Percentiles rank a stretch among this genome's conserved stretches.
Conservation (phyloP, 1,284 basidiomycete genomes). For the Rhodotorula glutinis region DNA sequence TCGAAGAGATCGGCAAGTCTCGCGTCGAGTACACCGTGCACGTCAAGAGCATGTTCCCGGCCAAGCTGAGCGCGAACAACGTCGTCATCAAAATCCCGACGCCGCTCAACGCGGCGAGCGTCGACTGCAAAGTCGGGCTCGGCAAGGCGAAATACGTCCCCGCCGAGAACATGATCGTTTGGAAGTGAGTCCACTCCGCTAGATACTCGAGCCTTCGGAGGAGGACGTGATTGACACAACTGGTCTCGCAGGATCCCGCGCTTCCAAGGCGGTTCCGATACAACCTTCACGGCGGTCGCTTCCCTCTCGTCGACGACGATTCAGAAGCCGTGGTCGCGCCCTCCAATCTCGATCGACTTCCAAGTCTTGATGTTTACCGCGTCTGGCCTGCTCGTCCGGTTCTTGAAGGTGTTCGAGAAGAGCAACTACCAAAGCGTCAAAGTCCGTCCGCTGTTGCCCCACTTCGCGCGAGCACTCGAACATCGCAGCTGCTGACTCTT, state of each 20-base stretch:
- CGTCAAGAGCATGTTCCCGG: conserved; percentile 82
- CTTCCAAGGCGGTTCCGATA: conserved; percentile 88
- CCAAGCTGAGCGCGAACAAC: conserved; percentile 88
- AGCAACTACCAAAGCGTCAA: conserved; percentile 69
- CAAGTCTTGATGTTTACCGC: conserved; percentile 98
- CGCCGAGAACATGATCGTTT: conserved; percentile 89
- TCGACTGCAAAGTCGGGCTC: conserved; percentile 81
- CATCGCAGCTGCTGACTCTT: not conserved
- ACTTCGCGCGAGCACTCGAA: too few species aligned
- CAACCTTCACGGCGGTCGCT: conserved; percentile 78
- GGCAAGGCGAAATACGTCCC: conserved; percentile 98
- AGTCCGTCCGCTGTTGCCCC: conserved; percentile 5
- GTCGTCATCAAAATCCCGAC: conserved; percentile 92
- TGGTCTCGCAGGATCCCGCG: conserved; percentile 67
- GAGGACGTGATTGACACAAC: not conserved
- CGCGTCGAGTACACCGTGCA: conserved; percentile 88
- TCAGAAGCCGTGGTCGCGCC: conserved; percentile 91
- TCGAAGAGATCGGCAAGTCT: conserved; percentile 86
- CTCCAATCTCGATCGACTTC: conserved; percentile 97
- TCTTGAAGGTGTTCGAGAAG: conserved; percentile 98
- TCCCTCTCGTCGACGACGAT: conserved; percentile 79
- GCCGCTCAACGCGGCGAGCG: conserved; percentile 86
- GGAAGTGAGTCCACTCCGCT: conserved; percentile 71
- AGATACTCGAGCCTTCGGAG: too few species aligned
- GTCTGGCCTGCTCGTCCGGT: conserved; percentile 90